phyloP scores from a whole-genome alignment of 305 asterid genomes.

The Stenogyne calaminthoides region DNA sequence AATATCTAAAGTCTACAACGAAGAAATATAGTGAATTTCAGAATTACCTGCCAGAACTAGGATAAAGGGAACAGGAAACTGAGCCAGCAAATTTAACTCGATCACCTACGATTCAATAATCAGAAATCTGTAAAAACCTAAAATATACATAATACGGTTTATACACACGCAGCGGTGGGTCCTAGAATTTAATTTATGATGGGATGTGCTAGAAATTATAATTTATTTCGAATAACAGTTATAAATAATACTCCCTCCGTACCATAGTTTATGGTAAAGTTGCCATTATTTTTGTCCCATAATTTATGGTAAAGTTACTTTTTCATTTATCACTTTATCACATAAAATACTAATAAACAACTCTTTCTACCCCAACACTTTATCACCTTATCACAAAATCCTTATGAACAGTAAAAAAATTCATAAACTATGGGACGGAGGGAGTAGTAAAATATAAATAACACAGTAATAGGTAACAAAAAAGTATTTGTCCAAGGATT shows the following conservation, averaged over 20 bases:
- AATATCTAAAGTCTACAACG: conserved; percentile 3
- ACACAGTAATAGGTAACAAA: neutral
- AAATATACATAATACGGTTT: neutral
- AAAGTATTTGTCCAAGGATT: neutral
- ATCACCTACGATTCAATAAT: conserved; percentile 56
- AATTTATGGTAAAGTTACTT: too few relatives aligned
- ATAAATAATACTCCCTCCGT: neutral
- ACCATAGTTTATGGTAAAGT: too few relatives aligned
- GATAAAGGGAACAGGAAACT: conserved; percentile 54
- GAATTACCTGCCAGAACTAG: conserved; percentile 61
- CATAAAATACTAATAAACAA: too few relatives aligned
- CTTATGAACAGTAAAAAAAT: too few relatives aligned
- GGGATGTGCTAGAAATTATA: neutral
- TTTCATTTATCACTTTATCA: too few relatives aligned
- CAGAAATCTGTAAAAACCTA: conserved; percentile 11
- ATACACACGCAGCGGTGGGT: neutral
- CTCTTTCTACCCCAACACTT: too few relatives aligned
- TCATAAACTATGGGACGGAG: too few relatives aligned
- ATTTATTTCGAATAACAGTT: neutral
- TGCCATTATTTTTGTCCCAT: too few relatives aligned
- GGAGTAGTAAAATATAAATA: too few relatives aligned
- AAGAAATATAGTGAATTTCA: conserved; percentile 5
- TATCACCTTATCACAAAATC: too few relatives aligned
- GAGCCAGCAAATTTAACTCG: conserved; percentile 78
- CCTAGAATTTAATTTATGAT: neutral